Evolutionary conservation across 805 yeast genomes (phyloP).

Genomic region (Saccharomyces paradoxus): DNA sequence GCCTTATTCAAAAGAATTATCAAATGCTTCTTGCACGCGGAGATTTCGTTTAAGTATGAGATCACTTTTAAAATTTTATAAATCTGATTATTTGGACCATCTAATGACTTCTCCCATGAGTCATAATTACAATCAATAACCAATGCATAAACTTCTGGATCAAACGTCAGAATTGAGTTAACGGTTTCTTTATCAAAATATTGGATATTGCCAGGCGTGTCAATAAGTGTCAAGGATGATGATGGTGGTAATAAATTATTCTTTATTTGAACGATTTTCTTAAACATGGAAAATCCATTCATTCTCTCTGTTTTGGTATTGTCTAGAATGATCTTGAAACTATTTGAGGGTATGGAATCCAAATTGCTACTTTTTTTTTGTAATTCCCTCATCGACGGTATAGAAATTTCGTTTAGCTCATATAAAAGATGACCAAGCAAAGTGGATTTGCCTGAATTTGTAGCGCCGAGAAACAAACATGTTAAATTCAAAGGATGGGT

Average conservation of each 20-base stretch:
- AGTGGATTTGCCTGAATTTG: conserved; percentile 12
- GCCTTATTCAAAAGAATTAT: conserved; percentile 43
- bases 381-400: conserved; percentile 7
- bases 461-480: conserved; percentile 7
- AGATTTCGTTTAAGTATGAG: not conserved
- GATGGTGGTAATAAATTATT: not conserved
- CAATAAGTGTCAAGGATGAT: not conserved
- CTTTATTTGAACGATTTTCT: not conserved
- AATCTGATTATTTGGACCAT: conserved; percentile 5
- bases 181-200: not conserved
- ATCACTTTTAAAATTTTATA: conserved; percentile 4
- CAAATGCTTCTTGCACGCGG: not conserved
- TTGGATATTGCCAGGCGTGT: conserved; percentile 3
- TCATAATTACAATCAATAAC: conserved; percentile 10
- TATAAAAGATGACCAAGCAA: conserved; percentile 8
- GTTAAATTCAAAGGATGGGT: conserved; percentile 1
- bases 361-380: conserved; percentile 3
- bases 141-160: conserved; percentile 1
- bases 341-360: not conserved
- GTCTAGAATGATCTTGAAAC: conserved; percentile 8
- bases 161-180: not conserved
- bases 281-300: not conserved
- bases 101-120: conserved; percentile 9
- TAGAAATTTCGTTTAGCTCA: conserved; percentile 4
- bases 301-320: conserved; percentile 2